Evolutionary conservation across 2,329 filamentous ascomycete genomes (phyloP).

Genomic region (Aspergillus oerlinghausenensis): DNA sequence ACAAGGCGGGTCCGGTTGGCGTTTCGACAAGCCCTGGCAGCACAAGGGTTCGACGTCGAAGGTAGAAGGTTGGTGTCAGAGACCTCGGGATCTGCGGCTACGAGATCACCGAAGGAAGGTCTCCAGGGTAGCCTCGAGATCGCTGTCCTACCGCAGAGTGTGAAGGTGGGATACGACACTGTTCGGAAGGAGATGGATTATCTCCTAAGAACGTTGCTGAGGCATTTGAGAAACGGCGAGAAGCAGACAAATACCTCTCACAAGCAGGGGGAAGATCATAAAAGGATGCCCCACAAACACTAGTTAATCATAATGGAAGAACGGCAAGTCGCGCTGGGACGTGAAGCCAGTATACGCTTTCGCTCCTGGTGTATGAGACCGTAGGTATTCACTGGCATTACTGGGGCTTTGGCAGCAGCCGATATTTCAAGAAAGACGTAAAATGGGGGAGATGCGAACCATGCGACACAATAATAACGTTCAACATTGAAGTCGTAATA

Average conservation of each 20-base stretch:
- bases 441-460: background rate
- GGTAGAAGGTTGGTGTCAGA: slow-evolving; percentile 19
- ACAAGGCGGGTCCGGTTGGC: slow-evolving; percentile 42
- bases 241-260: background rate
- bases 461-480: background rate
- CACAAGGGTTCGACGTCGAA: slow-evolving; percentile 41
- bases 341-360: background rate
- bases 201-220: slow-evolving; percentile 12
- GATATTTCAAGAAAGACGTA: background rate
- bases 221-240: background rate
- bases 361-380: background rate
- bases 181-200: slow-evolving; percentile 15
- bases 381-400: background rate
- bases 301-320: background rate
- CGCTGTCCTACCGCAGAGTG: slow-evolving; percentile 8
- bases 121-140: slow-evolving; percentile 38
- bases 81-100: background rate
- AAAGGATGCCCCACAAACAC: background rate
- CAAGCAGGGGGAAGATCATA: background rate
- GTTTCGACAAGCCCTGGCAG: slow-evolving; percentile 43
- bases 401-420: background rate
- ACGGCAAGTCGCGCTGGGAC: background rate
- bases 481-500: background rate
- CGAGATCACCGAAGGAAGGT: slow-evolving; percentile 6
- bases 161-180: slow-evolving; percentile 9